Evolutionary conservation across 2,329 filamentous ascomycete genomes (phyloP).

Genomic region (Fusarium tupiense): DNA sequence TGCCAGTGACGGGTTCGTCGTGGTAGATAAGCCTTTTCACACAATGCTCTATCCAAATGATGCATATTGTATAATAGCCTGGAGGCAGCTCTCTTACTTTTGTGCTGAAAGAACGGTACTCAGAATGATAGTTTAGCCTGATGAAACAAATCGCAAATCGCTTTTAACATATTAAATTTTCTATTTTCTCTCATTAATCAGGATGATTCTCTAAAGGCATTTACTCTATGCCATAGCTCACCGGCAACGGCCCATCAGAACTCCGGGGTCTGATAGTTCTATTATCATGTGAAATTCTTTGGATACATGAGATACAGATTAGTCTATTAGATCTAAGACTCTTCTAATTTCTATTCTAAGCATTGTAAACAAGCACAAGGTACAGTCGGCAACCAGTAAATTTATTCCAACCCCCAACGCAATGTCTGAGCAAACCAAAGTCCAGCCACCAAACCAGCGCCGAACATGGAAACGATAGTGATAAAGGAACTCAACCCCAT

Average conservation of each 20-base stretch:
- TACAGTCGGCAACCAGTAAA: background rate
- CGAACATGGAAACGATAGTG: conserved; percentile 5
- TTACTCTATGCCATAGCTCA: too few relatives aligned
- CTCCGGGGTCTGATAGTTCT: background rate
- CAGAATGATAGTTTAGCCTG: background rate
- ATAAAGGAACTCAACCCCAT: conserved; percentile 15
- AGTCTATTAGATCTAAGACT: background rate
- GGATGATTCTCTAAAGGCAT: too few relatives aligned
- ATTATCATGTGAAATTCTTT: rapidly evolving
- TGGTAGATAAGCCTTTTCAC: background rate
- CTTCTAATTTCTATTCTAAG: background rate
- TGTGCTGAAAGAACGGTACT: rapidly evolving
- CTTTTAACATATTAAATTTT: rapidly evolving
- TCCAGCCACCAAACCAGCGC: background rate
- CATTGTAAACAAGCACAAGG: rapidly evolving
- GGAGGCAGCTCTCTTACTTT: background rate
- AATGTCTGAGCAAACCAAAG: background rate
- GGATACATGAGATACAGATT: rapidly evolving
- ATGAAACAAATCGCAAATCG: background rate
- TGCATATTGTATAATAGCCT: background rate
- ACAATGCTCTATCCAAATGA: rapidly evolving
- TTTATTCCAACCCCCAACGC: too few relatives aligned
- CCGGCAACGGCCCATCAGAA: too few relatives aligned
- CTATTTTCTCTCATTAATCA: too few relatives aligned
- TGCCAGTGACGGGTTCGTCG: conserved; percentile 43